phyloP scores from a whole-genome alignment of 306 rosid species.

The Macrotyloma uniflorum region DNA sequence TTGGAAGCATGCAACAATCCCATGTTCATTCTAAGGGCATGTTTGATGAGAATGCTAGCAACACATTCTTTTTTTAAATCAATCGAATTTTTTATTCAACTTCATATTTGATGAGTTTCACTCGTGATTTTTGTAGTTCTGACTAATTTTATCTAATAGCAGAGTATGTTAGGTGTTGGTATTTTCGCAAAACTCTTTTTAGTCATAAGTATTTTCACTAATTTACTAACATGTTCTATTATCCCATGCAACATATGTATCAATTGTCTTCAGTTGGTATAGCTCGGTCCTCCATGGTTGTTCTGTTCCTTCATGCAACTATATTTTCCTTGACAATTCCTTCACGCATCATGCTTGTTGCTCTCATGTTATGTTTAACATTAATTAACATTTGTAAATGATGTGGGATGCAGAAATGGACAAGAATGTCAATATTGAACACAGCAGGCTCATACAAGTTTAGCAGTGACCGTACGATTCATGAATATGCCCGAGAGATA shows the following conservation, averaged over 20 bases:
- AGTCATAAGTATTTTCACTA: conserved; percentile 4
- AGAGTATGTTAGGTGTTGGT: neutral
- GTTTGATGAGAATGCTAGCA: too few species aligned
- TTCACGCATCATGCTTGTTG: conserved; percentile 17
- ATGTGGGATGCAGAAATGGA: conserved; percentile 77
- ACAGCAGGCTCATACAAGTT: conserved; percentile 97
- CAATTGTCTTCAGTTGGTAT: conserved; percentile 14
- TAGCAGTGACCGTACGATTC: conserved; percentile 98
- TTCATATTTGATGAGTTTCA: neutral
- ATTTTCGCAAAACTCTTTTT: neutral
- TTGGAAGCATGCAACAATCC: conserved; percentile 28
- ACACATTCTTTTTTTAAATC: neutral
- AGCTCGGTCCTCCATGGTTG: neutral
- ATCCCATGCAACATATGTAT: conserved; percentile 14
- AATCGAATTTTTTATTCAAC: neutral
- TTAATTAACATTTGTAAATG: conserved; percentile 36
- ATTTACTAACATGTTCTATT: conserved; percentile 16
- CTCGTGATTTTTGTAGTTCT: neutral
- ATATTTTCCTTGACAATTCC: neutral
- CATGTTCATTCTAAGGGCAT: conserved; percentile 6
- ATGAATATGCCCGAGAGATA: conserved; percentile 85
- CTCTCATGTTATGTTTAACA: conserved; percentile 26
- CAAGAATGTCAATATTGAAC: conserved; percentile 92
- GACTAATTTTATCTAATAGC: neutral
- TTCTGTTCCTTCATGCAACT: conserved; percentile 5